phyloP scores from a whole-genome alignment of 192 early-diverging fungal species.

The Coemansia sp. region DNA sequence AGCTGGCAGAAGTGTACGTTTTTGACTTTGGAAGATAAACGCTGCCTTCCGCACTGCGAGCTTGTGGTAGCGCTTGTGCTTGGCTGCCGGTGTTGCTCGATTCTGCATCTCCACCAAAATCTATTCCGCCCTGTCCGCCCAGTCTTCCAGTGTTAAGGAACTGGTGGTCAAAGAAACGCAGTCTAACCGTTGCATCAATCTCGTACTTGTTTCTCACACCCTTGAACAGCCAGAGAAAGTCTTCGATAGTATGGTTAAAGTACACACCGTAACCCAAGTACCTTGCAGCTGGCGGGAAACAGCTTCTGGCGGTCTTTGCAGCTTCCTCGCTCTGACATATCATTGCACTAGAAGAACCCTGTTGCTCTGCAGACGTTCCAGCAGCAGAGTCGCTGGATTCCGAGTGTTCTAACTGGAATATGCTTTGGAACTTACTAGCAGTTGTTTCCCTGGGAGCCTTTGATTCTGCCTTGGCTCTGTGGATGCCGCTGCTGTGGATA shows the following conservation, averaged over 20 bases:
- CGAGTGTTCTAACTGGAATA: too few species aligned
- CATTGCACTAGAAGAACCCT: too few species aligned
- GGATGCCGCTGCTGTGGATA: too few species aligned
- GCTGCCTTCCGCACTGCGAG: background rate
- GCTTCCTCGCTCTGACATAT: background rate
- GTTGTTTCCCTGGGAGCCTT: background rate
- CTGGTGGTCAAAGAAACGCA: slow-evolving; percentile 26
- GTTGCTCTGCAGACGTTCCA: too few species aligned
- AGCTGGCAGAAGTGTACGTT: background rate
- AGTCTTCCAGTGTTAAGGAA: slow-evolving; percentile 19
- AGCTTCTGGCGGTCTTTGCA: background rate
- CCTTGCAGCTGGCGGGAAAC: slow-evolving; percentile 19
- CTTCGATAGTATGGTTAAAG: slow-evolving; percentile 20
- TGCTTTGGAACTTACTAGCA: too few species aligned
- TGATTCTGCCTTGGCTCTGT: too few species aligned
- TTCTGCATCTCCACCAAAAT: too few species aligned
- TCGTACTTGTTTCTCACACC: slow-evolving; percentile 9
- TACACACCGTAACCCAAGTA: slow-evolving; percentile 18
- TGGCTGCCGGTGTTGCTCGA: too few species aligned
- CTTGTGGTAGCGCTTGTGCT: too few species aligned
- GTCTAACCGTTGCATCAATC: slow-evolving; percentile 12
- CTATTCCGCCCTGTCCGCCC: background rate
- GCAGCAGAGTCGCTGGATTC: too few species aligned
- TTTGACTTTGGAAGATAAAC: background rate
- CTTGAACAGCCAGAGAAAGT: slow-evolving; percentile 29